A percentile compares a stretch with the other conserved stretches of the same genome.
These are phyloP conservation scores for Torulaspora globosa DNA, from an alignment of 1,139 yeast species.

Conservation along the genomic window DNA sequence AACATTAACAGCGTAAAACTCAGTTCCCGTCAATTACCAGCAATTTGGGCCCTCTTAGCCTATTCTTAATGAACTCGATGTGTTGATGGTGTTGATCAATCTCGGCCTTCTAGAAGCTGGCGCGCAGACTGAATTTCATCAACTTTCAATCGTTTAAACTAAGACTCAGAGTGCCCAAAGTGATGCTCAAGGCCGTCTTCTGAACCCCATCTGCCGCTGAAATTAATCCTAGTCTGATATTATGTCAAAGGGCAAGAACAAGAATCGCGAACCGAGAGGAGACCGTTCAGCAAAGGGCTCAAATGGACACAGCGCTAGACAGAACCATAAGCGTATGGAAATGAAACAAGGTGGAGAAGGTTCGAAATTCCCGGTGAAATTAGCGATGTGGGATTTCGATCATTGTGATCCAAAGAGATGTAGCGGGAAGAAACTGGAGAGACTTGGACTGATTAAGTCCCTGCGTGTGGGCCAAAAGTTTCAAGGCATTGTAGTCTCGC, in stretches of 20 bases:
- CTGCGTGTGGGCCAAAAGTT: constrained; percentile 88
- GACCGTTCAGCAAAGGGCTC: constrained; percentile 42
- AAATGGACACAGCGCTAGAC: constrained; percentile 57
- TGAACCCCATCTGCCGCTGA: neutral
- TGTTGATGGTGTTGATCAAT: neutral
- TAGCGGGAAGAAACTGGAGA: constrained; percentile 88
- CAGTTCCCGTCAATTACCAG: neutral
- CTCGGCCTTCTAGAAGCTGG: neutral
- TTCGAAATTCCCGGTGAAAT: constrained; percentile 57
- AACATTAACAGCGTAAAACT: neutral
- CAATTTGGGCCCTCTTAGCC: neutral
- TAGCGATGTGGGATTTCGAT: constrained; percentile 95
- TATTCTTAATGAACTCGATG: neutral
- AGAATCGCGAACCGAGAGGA: constrained; percentile 44
- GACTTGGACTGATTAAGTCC: constrained; percentile 76
- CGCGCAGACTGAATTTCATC: neutral
- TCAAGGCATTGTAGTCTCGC: constrained; percentile 85
- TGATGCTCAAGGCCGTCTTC: neutral
- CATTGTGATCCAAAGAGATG: constrained; percentile 99
- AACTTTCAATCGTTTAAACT: neutral
- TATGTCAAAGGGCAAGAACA: constrained; percentile 70
- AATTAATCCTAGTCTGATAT: neutral
- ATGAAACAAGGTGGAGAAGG: constrained; percentile 29
- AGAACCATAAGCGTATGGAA: constrained; percentile 46
- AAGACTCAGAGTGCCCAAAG: neutral